Base-by-base conservation (phyloP, 2,329 filamentous ascomycete genomes). In the Xylariaceae sp. region DNA sequence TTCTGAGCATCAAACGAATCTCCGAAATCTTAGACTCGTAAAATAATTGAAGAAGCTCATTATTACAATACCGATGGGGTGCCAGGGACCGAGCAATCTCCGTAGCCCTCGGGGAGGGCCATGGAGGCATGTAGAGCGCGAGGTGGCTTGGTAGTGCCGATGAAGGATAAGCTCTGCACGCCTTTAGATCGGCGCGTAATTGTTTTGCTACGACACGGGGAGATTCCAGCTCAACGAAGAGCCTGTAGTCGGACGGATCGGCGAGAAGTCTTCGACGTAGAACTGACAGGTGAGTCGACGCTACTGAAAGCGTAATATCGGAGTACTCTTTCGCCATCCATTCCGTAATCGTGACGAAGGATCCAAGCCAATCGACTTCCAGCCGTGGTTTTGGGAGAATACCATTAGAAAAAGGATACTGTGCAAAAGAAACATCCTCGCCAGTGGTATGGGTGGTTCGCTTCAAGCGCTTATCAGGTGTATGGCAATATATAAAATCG, bases 51-150 rank as follows among this genome's bases (percentile, higher is more conserved):
- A 54, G 44, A 2, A 57, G 9, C 5, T 47, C 51, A 26, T 34
- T 9, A 26, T 43, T 48, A 7, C 43, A 50, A 4, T 54, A 26
- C 12, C 39, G 40, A 47, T 40, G 27, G 1, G 43, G 51, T 7
- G 40, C 43, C 37, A 57, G 43, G 7, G 19, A 30, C 9, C 27
- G 43, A 2, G 50, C 50, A 35, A 55, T 51, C n/a, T 3, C 32
- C 4, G 45, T n/a, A 9, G 51, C 48, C 19, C 31, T 43, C 11
- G 31, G 45, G 4, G 52, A 46, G 12, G 45, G 37, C 51, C 51
- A 57, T 0, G 55, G 29, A 4, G 55, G 52, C 48, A 57, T 37
- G n/a, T 57, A 55, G n/a, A 57, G 52, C 12, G 55, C 55, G 11
- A 57, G 52, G 6, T 49, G 40, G 40, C 48, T 57, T 6, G 55